These are phyloP conservation scores for Phlebiopsis flavidoalba DNA, from an alignment of 768 basidiomycete species.

Conservation along the genomic window DNA sequence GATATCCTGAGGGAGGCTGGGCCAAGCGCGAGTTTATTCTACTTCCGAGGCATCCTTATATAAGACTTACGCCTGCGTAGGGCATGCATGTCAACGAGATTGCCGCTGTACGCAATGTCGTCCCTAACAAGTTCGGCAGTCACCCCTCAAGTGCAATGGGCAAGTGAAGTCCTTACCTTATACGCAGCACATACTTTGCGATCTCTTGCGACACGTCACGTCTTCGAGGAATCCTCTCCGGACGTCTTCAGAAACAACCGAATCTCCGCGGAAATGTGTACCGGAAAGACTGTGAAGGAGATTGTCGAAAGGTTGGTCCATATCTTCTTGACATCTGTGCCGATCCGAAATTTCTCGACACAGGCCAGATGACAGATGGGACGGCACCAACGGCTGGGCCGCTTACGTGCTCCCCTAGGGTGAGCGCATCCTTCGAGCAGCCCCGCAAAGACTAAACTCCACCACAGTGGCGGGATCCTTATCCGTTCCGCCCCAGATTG, in stretches of 20 bases:
- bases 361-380: not conserved
- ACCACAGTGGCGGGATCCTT: not conserved
- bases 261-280: constrained; percentile 15
- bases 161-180: constrained; percentile 22
- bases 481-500: constrained; percentile 8
- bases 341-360: not conserved
- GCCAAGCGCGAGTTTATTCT: constrained; percentile 12
- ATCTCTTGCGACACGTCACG: constrained; percentile 22
- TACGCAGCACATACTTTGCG: constrained; percentile 24
- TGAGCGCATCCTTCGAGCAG: not conserved
- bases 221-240: constrained; percentile 27
- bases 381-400: constrained; percentile 3
- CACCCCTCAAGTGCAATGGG: constrained; percentile 18
- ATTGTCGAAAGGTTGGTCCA: not conserved
- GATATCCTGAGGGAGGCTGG: constrained; percentile 28
- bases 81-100: constrained; percentile 28
- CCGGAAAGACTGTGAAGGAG: constrained; percentile 14
- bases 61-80: constrained; percentile 1
- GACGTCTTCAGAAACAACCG: constrained; percentile 27
- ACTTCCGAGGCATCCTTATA: not conserved
- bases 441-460: too few relatives aligned
- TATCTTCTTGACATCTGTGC: not conserved
- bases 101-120: constrained; percentile 18
- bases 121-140: constrained; percentile 25
- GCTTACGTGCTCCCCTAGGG: not conserved